Evolutionary conservation across 371 early-diverging fungal species (phyloP), one percentile per base, ranked within the genome.

Genomic region (Syncephalastrum racemosum): DNA sequence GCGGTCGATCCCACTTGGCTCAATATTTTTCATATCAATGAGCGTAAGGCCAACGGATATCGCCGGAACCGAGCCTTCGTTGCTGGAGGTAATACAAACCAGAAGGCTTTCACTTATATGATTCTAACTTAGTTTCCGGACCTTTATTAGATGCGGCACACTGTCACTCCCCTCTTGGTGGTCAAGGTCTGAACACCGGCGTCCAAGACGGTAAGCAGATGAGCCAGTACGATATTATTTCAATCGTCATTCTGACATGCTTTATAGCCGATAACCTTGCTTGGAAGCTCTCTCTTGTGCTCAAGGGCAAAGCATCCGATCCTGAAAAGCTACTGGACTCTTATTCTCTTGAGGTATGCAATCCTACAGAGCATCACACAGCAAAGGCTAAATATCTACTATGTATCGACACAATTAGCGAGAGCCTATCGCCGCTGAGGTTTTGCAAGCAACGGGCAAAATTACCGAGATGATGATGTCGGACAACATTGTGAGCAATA

Each of bases 211-310:
- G 69, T 72, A 56, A 57, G 51, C 46, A 19, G 20, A n/a, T n/a
- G n/a, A 19, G 48, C 16, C n/a, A 16, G 25, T 16, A 18, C 2
- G 25, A 25, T 47, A 47, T 4, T 41, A 47, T 16, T 18, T 40
- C 16, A 12, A 39, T 43, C 8, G 13, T 20, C 47, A 1, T 27
- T 25, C 27, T 43, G 12, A 13, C 16, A 31, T 19, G 22, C 27
- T 46, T 13, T 39, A 7, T 66, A 73, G 70, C 71, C 19, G 54
- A 68, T 16, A 73, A 77, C n/a, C 59, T 77, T 44, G 73, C 69
- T 19, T 77, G 77, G 77, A 77, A 77, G 23, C 42, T 77, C 31
- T 73, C 77, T 1, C 48, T 63, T 19, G 77, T 68, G 1, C 48
- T 77, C 15, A 67, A 62, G 0, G 64, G 62, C 0, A 16, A 56